Evolutionary conservation across 1,284 basidiomycete species (phyloP).

Genomic region (Meripilus lineatus): DNA sequence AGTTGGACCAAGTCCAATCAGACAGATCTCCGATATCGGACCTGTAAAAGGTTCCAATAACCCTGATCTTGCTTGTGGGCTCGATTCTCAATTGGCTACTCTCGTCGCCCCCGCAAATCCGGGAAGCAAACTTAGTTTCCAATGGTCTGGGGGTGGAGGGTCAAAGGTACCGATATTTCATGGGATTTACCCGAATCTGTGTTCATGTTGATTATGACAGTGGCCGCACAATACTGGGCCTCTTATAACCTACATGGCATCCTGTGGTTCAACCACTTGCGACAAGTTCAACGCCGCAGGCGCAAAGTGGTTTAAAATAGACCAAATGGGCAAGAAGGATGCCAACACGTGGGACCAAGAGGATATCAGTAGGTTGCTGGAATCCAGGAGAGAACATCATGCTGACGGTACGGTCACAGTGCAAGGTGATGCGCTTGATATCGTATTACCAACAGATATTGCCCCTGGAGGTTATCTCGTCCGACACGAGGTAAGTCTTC

Average conservation of each 20-base stretch:
- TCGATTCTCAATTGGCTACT: slow-evolving; percentile 45
- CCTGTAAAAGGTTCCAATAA: slow-evolving; percentile 66
- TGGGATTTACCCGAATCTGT: slow-evolving; percentile 5
- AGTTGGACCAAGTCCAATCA: slow-evolving; percentile 44
- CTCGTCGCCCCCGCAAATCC: slow-evolving; percentile 57
- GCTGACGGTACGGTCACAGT: slow-evolving; percentile 22
- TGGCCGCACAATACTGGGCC: slow-evolving; percentile 74
- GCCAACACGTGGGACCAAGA: slow-evolving; percentile 37
- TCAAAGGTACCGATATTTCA: slow-evolving; percentile 35
- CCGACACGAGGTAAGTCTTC: slow-evolving; percentile 40
- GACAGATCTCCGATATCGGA: slow-evolving; percentile 46
- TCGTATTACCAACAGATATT: slow-evolving; percentile 50
- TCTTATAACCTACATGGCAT: slow-evolving; percentile 67
- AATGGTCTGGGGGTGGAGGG: slow-evolving; percentile 52
- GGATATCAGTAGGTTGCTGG: slow-evolving; percentile 27
- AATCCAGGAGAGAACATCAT: neutral
- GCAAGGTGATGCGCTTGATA: slow-evolving; percentile 31
- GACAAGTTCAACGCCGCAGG: slow-evolving; percentile 51
- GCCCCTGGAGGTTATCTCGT: slow-evolving; percentile 61
- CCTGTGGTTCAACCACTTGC: slow-evolving; percentile 53
- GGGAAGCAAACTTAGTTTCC: slow-evolving; percentile 53
- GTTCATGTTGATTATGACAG: slow-evolving; percentile 26
- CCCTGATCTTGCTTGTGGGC: slow-evolving; percentile 58
- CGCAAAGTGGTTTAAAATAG: slow-evolving; percentile 71
- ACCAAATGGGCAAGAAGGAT: slow-evolving; percentile 37